Percentiles rank a stretch among this genome's conserved stretches.
These are phyloP conservation scores for Pythium periplocum DNA, from an alignment of 352 stramenopile species.

Conservation along the genomic window DNA sequence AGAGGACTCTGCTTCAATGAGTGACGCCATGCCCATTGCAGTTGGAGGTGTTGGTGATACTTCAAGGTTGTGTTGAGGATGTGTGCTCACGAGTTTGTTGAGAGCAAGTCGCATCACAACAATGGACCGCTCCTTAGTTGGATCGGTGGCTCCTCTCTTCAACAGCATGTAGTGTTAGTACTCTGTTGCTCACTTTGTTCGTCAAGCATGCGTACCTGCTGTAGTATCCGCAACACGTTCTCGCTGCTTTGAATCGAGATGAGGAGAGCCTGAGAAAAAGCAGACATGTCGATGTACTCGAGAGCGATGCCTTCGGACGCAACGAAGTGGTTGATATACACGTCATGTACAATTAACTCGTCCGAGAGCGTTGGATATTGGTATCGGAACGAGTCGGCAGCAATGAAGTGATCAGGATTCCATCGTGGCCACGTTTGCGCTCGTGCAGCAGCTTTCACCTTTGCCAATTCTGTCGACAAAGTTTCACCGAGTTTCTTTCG, in stretches of 20 bases:
- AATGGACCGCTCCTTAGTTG: conserved; percentile 45
- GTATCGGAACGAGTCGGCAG: conserved; percentile 81
- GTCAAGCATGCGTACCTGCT: conserved; percentile 28
- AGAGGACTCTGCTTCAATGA: conserved; percentile 21
- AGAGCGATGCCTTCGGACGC: conserved; percentile 45
- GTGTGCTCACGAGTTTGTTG: conserved; percentile 68
- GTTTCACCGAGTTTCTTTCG: conserved; percentile 46
- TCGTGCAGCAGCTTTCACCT: conserved; percentile 54
- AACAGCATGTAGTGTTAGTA: neutral
- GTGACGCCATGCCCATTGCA: conserved; percentile 16
- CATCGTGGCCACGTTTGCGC: conserved; percentile 64
- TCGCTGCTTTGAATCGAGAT: conserved; percentile 83
- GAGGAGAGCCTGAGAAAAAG: conserved; percentile 68
- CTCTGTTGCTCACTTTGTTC: too few species aligned
- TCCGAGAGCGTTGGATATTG: conserved; percentile 73
- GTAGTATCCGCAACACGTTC: conserved; percentile 72
- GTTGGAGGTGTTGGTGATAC: conserved; percentile 23
- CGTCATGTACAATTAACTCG: conserved; percentile 70
- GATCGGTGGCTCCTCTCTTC: conserved; percentile 53
- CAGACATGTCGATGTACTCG: conserved; percentile 68
- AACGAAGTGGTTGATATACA: conserved; percentile 83
- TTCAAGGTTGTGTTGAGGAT: conserved; percentile 77
- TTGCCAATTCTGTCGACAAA: conserved; percentile 44
- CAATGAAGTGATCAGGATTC: conserved; percentile 82
- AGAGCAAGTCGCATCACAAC: conserved; percentile 67